Percentiles rank a stretch among this genome's conserved stretches.
phyloP scores from a whole-genome alignment of 2,329 filamentous ascomycete species.

The Aspergillus neotritici region DNA sequence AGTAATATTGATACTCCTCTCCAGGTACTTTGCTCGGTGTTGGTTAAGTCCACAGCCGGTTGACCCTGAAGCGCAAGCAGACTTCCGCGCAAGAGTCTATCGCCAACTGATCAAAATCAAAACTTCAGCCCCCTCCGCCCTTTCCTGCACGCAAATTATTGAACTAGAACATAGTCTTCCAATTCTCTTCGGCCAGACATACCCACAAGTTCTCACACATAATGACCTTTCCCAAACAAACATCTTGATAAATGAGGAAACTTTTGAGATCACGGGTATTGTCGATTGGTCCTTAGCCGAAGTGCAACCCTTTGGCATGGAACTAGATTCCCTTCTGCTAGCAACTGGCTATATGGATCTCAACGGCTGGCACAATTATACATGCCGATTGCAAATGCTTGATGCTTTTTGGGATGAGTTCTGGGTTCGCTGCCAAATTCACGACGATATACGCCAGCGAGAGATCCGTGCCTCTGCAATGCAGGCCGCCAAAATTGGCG shows the following conservation, averaged over 20 bases:
- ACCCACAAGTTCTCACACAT: slow-evolving; percentile 8
- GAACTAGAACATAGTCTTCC: slow-evolving; percentile 2
- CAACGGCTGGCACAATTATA: slow-evolving; percentile 2
- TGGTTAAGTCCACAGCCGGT: no score
- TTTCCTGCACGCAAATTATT: no score
- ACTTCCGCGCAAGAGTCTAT: background rate
- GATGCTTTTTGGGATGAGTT: slow-evolving; percentile 3
- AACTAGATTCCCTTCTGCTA: slow-evolving; percentile 6
- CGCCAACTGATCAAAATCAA: background rate
- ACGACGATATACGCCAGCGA: slow-evolving; percentile 1
- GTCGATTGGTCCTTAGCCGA: slow-evolving; percentile 10
- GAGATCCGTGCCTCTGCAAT: background rate
- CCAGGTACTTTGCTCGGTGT: no score
- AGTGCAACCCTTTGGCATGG: slow-evolving; percentile 9
- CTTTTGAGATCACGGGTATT: slow-evolving; percentile 7
- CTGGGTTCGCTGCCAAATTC: background rate
- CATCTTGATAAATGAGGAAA: slow-evolving; percentile 4
- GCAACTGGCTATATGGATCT: slow-evolving; percentile 9
- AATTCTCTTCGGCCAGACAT: slow-evolving; percentile 3
- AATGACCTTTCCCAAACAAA: slow-evolving; percentile 9
- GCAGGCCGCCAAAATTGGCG: background rate
- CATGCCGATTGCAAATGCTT: background rate
- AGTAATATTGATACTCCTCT: slow-evolving; percentile 1
- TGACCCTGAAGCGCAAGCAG: slow-evolving; percentile 1
- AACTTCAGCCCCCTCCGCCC: background rate